A percentile compares a stretch with the other conserved stretches of the same genome.
phyloP scores from a whole-genome alignment of 2,329 filamentous ascomycete genomes.

The Dactylonectria macrodidyma region DNA sequence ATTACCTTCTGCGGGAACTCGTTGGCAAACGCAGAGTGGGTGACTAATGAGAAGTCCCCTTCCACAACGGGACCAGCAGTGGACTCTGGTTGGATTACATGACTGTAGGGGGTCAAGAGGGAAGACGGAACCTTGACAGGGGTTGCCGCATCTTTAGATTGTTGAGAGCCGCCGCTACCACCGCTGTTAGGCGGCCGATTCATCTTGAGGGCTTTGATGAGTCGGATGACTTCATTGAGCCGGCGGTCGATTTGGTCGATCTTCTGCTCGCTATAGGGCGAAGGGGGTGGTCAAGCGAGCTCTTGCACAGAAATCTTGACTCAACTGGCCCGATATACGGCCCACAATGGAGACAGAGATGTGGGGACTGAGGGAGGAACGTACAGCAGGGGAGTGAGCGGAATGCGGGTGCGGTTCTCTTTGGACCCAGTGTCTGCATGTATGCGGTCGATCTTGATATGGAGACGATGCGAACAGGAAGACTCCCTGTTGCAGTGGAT shows the following conservation, averaged over 20 bases:
- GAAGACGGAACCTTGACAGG: constrained; percentile 33
- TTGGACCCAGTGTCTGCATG: constrained; percentile 51
- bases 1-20: constrained; percentile 59
- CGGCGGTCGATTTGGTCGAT: constrained; percentile 56
- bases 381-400: constrained; percentile 56
- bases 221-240: constrained; percentile 52
- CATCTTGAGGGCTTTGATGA: constrained; percentile 53
- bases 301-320: not conserved
- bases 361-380: constrained; percentile 20
- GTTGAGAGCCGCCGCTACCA: not conserved
- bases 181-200: constrained; percentile 35
- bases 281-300: constrained; percentile 1
- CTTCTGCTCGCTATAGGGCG: constrained; percentile 52
- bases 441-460: constrained; percentile 56
- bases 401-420: constrained; percentile 55
- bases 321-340: too few relatives aligned
- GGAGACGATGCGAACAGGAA: constrained; percentile 54
- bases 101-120: constrained; percentile 36
- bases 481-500: constrained; percentile 56
- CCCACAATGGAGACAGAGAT: too few relatives aligned
- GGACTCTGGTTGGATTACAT: constrained; percentile 31
- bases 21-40: constrained; percentile 63
- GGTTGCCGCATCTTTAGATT: constrained; percentile 29
- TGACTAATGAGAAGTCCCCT: constrained; percentile 61
- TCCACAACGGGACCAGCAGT: constrained; percentile 55